Evolutionary conservation across 1,139 yeast species (phyloP).

Genomic region (Taphrina flavorubra): DNA sequence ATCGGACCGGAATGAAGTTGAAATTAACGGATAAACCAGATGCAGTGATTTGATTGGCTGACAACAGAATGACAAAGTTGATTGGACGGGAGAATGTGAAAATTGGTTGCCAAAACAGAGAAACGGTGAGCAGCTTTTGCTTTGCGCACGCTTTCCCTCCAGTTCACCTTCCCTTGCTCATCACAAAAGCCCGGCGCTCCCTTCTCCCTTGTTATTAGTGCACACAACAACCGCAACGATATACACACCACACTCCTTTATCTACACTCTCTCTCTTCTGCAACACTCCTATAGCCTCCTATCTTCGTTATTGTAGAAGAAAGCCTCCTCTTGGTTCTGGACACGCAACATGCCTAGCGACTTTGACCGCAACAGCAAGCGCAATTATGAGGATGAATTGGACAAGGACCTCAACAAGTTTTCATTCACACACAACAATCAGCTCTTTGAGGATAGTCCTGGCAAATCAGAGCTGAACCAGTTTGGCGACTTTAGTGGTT

Average conservation of each 20-base stretch:
- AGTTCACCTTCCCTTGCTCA: background rate
- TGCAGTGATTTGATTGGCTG: conserved; percentile 1
- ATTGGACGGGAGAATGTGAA: too few relatives aligned
- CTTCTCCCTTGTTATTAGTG: background rate
- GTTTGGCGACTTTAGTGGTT: conserved; percentile 35
- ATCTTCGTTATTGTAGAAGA: too few relatives aligned
- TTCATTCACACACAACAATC: conserved; percentile 27
- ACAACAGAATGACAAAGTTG: background rate
- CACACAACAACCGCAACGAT: background rate
- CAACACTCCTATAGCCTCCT: background rate
- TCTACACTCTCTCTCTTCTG: background rate
- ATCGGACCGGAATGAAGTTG: background rate
- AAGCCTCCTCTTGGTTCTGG: background rate
- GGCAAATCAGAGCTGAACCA: conserved; percentile 36
- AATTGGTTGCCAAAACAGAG: conserved; percentile 3
- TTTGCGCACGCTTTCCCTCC: background rate
- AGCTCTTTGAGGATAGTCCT: conserved; percentile 36
- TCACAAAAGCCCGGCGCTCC: conserved; percentile 7
- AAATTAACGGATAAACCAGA: background rate
- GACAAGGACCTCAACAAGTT: conserved; percentile 19
- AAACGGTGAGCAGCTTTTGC: too few relatives aligned
- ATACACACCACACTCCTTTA: conserved; percentile 5
- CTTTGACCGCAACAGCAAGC: conserved; percentile 8
- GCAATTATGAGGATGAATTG: conserved; percentile 17
- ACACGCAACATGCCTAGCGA: background rate